Percentiles rank a stretch among this genome's conserved stretches.
These are phyloP conservation scores for Diplodia sapinea DNA, from an alignment of 2,329 filamentous ascomycete species.

Conservation along the genomic window DNA sequence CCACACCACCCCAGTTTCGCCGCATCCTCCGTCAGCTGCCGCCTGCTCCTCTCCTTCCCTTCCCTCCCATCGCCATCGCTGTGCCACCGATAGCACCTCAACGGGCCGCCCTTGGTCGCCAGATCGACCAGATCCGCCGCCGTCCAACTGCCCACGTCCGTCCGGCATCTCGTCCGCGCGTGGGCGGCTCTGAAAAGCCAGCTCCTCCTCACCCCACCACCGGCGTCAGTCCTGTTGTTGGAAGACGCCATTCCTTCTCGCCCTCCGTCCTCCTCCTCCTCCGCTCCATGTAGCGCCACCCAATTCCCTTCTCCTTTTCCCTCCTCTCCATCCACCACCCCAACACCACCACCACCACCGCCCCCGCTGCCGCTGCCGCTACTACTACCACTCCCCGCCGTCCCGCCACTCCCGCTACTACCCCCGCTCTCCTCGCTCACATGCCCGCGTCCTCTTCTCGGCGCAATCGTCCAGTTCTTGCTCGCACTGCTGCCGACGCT, in stretches of 20 bases:
- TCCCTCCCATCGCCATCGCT: neutral
- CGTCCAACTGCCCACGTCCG: neutral
- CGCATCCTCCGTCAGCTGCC: constrained; percentile 1
- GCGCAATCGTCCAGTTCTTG: neutral
- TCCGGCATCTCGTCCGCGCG: neutral
- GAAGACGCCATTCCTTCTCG: neutral
- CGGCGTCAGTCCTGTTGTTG: neutral
- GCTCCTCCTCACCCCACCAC: neutral
- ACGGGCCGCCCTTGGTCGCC: constrained; percentile 7
- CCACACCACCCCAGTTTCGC: constrained; percentile 4
- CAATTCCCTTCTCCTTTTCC: neutral
- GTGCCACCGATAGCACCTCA: constrained; percentile 22
- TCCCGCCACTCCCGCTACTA: neutral
- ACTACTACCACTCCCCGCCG: neutral
- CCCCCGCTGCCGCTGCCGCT: too few species aligned
- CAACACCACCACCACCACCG: neutral
- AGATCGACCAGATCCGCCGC: constrained; percentile 10
- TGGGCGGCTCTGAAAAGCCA: neutral
- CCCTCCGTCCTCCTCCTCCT: neutral
- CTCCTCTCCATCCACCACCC: neutral
- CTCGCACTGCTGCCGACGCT: neutral
- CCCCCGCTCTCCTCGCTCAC: neutral
- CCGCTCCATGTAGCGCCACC: neutral
- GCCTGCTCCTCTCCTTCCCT: neutral
- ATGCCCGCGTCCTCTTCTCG: neutral